These are phyloP conservation scores for Yamadazyma laniorum DNA, from an alignment of 805 yeast species.

Conservation along the genomic window DNA sequence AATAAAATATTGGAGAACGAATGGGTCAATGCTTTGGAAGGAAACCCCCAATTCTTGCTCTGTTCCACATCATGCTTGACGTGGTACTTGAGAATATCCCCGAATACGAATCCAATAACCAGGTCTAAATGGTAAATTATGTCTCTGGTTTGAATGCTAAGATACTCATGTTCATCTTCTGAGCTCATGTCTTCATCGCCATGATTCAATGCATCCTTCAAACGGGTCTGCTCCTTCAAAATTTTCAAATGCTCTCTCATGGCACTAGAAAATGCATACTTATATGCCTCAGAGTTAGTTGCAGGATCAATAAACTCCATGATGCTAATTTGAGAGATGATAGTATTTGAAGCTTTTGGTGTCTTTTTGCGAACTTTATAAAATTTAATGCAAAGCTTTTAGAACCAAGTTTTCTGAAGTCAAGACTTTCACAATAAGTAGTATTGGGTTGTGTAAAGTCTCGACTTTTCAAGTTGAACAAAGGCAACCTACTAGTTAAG, in stretches of 20 bases:
- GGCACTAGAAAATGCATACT: slow-evolving; percentile 27
- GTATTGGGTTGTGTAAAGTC: too few relatives aligned
- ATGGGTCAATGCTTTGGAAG: slow-evolving; percentile 12
- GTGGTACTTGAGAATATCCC: slow-evolving; percentile 17
- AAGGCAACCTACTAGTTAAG: too few relatives aligned
- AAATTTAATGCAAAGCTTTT: too few relatives aligned
- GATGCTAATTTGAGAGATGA: too few relatives aligned
- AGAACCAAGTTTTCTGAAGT: too few relatives aligned
- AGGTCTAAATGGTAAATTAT: slow-evolving; percentile 18
- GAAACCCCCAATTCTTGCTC: slow-evolving; percentile 12
- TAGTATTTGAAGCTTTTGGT: too few relatives aligned
- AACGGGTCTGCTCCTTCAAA: slow-evolving; percentile 13
- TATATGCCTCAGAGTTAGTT: slow-evolving; percentile 15
- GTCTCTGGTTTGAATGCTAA: slow-evolving; percentile 15
- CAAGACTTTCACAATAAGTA: too few relatives aligned
- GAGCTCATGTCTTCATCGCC: slow-evolving; percentile 13
- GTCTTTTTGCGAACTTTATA: too few relatives aligned
- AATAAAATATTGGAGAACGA: slow-evolving; percentile 18
- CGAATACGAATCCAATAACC: slow-evolving; percentile 15
- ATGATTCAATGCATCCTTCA: slow-evolving; percentile 5
- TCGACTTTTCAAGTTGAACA: too few relatives aligned
- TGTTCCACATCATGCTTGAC: slow-evolving; percentile 15
- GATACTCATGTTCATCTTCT: slow-evolving; percentile 18
- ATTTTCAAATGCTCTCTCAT: slow-evolving; percentile 21
- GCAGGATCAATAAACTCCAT: slow-evolving; percentile 13